Evolutionary conservation across 495 filamentous ascomycete species (phyloP).

Genomic region (Penicillium pancosmium): DNA sequence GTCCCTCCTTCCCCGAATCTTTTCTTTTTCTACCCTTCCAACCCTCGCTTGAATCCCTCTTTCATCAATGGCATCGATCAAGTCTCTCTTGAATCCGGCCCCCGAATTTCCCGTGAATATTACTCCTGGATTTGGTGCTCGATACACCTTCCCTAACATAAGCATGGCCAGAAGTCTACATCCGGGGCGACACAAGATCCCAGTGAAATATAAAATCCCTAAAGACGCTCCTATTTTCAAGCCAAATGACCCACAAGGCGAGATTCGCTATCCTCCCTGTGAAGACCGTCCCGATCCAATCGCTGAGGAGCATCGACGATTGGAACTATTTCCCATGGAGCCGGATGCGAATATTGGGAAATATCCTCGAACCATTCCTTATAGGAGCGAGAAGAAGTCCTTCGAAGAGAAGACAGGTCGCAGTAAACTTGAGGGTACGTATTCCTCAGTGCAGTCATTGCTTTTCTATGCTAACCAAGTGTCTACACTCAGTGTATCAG

Average conservation of each 20-base stretch:
- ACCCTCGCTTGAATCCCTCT: not conserved
- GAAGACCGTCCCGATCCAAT: conserved; percentile 62
- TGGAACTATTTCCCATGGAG: conserved; percentile 67
- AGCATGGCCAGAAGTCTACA: conserved; percentile 1
- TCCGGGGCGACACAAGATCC: conserved; percentile 10
- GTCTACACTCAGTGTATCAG: conserved; percentile 68
- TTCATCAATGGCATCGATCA: conserved; percentile 35
- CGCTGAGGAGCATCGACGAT: conserved; percentile 57
- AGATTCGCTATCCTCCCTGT: conserved; percentile 67
- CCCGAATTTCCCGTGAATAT: conserved; percentile 17
- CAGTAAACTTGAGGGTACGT: conserved; percentile 82
- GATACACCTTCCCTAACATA: not conserved
- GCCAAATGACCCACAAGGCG: conserved; percentile 59
- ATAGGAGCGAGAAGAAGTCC: conserved; percentile 88
- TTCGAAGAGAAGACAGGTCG: conserved; percentile 84
- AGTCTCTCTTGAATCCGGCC: conserved; percentile 35
- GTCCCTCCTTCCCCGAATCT: not conserved
- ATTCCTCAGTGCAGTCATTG: not conserved
- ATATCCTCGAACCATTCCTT: conserved; percentile 80
- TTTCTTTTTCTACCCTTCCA: not conserved
- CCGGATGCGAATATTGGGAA: conserved; percentile 55
- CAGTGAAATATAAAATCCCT: conserved; percentile 42
- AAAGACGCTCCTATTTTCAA: conserved; percentile 64
- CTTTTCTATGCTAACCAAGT: not conserved
- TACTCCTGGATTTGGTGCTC: not conserved